phyloP scores from a whole-genome alignment of 805 yeast genomes.

The Kodamaea sagamina region DNA sequence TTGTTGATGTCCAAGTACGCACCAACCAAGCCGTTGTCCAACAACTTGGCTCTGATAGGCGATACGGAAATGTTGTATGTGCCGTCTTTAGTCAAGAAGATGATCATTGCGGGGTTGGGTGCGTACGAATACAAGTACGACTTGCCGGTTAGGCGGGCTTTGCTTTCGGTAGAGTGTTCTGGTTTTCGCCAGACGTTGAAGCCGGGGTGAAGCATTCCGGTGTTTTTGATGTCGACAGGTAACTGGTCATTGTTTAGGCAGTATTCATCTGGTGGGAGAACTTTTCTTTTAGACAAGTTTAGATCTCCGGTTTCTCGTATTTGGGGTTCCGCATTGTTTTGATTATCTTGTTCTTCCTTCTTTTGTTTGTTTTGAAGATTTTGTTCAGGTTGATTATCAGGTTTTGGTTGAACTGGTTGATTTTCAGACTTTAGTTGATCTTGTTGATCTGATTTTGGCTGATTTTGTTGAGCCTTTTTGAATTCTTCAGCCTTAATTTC shows the following conservation, averaged over 20 bases:
- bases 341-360: not conserved
- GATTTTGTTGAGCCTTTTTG: slow-evolving; percentile 13
- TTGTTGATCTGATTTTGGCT: slow-evolving; percentile 6
- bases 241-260: slow-evolving; percentile 23
- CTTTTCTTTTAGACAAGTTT: not conserved
- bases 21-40: slow-evolving; percentile 27
- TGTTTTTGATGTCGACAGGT: slow-evolving; percentile 19
- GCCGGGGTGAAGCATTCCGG: slow-evolving; percentile 26
- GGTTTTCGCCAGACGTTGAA: slow-evolving; percentile 19
- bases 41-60: slow-evolving; percentile 17
- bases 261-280: slow-evolving; percentile 14
- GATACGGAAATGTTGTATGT: slow-evolving; percentile 28
- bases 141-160: slow-evolving; percentile 23
- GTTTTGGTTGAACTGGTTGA: slow-evolving; percentile 3
- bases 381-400: slow-evolving; percentile 11
- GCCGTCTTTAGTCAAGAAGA: slow-evolving; percentile 35
- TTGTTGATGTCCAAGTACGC: slow-evolving; percentile 16
- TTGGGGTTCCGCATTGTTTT: not conserved
- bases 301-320: slow-evolving; percentile 4
- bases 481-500: slow-evolving; percentile 12
- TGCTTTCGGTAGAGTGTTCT: slow-evolving; percentile 19
- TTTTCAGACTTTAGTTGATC: slow-evolving; percentile 3
- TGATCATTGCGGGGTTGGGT: slow-evolving; percentile 31
- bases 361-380: not conserved
- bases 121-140: slow-evolving; percentile 26